These are phyloP conservation scores for Leccinum longicurvipes DNA, from an alignment of 768 basidiomycete species.

Conservation along the genomic window DNA sequence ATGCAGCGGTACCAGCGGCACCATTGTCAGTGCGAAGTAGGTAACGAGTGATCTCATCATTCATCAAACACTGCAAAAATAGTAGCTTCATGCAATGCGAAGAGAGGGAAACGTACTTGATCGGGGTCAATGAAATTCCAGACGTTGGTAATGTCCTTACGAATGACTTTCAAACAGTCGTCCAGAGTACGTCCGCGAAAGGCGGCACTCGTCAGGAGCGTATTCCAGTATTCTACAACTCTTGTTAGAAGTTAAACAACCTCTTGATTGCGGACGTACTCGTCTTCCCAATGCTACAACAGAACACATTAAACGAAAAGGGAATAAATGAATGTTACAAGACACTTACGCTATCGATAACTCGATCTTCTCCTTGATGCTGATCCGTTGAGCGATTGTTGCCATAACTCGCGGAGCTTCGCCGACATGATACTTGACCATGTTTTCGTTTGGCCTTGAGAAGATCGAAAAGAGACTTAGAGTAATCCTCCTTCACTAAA, in stretches of 20 bases:
- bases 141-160: slow-evolving; percentile 5
- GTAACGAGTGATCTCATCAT: neutral
- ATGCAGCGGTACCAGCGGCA: neutral
- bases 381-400: slow-evolving; percentile 16
- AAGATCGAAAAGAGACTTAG: neutral
- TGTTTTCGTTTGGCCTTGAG: neutral
- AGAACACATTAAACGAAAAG: neutral
- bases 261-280: neutral
- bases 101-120: neutral
- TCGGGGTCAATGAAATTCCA: slow-evolving; percentile 17
- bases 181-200: slow-evolving; percentile 5
- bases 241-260: neutral
- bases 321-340: neutral
- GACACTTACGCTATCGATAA: slow-evolving; percentile 8
- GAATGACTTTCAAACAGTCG: slow-evolving; percentile 13
- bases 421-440: slow-evolving; percentile 4
- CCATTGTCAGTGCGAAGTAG: slow-evolving; percentile 5
- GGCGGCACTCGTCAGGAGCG: slow-evolving; percentile 7
- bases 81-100: neutral
- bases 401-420: slow-evolving; percentile 11
- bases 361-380: slow-evolving; percentile 14
- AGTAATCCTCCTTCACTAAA: slow-evolving; percentile 6
- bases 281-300: slow-evolving; percentile 9
- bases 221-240: slow-evolving; percentile 11
- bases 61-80: slow-evolving; percentile 5